Conservation (phyloP, 2,329 filamentous ascomycete species). For the Paecilomyces fulvus region DNA sequence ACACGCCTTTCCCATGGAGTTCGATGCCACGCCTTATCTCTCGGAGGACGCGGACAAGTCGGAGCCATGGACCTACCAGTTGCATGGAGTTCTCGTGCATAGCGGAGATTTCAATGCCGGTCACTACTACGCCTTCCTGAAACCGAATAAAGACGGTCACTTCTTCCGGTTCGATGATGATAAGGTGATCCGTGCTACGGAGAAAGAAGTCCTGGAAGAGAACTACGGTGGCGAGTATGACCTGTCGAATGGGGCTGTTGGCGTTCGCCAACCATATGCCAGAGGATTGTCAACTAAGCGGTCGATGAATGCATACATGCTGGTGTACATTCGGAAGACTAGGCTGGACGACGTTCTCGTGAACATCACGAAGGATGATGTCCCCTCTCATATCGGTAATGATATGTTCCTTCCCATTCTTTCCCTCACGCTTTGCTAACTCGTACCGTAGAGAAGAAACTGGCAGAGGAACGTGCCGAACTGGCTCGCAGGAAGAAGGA, state of each 20-base stretch:
- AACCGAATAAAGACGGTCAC: constrained; percentile 82
- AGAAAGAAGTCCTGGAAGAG: constrained; percentile 86
- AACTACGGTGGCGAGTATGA: constrained; percentile 89
- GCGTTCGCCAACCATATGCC: constrained; percentile 56
- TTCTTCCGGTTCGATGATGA: constrained; percentile 99
- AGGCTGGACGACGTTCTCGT: constrained; percentile 75
- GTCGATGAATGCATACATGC: constrained; percentile 90
- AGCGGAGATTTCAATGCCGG: constrained; percentile 94
- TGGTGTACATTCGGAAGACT: constrained; percentile 91
- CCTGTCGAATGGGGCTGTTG: constrained; percentile 47
- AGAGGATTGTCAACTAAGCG: constrained; percentile 56
- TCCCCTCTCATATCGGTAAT: constrained; percentile 71
- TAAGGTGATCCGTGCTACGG: constrained; percentile 87
- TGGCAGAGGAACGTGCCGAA: constrained; percentile 73
- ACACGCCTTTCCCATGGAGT: constrained; percentile 42
- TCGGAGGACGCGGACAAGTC: constrained; percentile 78
- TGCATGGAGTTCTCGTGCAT: constrained; percentile 93
- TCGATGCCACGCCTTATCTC: constrained; percentile 69
- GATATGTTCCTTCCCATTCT: constrained; percentile 14
- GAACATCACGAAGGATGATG: constrained; percentile 66
- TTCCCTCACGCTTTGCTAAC: constrained; percentile 13
- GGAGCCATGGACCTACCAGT: constrained; percentile 81
- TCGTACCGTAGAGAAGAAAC: constrained; percentile 49
- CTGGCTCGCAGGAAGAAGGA: constrained; percentile 75
- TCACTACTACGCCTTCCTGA: constrained; percentile 96